Percentiles rank a stretch among this genome's conserved stretches.
phyloP scores from a whole-genome alignment of 2,329 filamentous ascomycete genomes.

The Xylaria sp. region DNA sequence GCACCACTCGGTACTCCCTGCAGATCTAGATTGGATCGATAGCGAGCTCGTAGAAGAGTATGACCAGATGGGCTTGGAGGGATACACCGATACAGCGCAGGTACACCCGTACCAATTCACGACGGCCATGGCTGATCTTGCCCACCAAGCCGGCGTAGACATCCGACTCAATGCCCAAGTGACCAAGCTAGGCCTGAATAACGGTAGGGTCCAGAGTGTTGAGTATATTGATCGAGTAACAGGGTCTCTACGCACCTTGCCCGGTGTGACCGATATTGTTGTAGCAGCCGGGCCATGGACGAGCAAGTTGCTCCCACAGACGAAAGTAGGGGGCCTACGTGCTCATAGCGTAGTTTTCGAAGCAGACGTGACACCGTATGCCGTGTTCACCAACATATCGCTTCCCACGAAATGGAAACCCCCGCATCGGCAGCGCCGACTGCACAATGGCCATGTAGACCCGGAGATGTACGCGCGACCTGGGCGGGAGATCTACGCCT shows the following conservation, averaged over 20 bases:
- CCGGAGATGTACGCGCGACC: constrained; percentile 94
- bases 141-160: constrained; percentile 61
- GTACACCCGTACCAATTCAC: constrained; percentile 93
- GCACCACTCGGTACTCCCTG: constrained; percentile 59
- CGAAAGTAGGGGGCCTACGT: constrained; percentile 53
- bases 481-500: constrained; percentile 86
- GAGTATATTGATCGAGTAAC: constrained; percentile 50
- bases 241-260: constrained; percentile 34
- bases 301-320: constrained; percentile 49
- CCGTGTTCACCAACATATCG: constrained; percentile 80
- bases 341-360: constrained; percentile 63
- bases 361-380: constrained; percentile 63
- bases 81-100: constrained; percentile 75
- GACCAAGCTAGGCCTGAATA: constrained; percentile 54
- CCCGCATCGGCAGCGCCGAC: constrained; percentile 47
- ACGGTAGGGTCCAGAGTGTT: constrained; percentile 55
- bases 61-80: constrained; percentile 69
- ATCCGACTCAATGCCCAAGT: constrained; percentile 63
- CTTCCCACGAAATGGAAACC: constrained; percentile 61
- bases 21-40: constrained; percentile 81
- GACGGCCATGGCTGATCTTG: constrained; percentile 71
- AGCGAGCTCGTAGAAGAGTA: constrained; percentile 62
- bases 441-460: constrained; percentile 57
- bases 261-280: constrained; percentile 48
- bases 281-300: constrained; percentile 61